Conservation (phyloP, 345 rosid genomes). For the Anastatica hierochuntica region DNA sequence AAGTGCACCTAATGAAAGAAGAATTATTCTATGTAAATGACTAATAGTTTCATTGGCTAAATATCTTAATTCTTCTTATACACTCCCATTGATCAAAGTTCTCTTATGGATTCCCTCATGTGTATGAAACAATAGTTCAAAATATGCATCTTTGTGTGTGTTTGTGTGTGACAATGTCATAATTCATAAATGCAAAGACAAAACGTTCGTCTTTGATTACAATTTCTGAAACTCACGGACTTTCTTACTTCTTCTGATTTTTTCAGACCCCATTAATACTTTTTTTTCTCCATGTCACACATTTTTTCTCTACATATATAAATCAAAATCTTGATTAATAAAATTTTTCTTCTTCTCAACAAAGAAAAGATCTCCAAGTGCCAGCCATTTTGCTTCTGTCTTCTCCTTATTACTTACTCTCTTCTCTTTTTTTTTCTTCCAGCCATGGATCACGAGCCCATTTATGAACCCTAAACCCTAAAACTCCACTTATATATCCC, state of each 20-base stretch:
- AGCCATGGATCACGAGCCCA: conserved; percentile 58
- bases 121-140: too few species aligned
- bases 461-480: conserved; percentile 29
- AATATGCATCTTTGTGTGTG: neutral
- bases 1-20: too few species aligned
- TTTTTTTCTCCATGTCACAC: neutral
- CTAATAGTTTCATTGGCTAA: too few species aligned
- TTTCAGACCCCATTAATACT: conserved; percentile 8
- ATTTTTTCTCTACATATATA: neutral
- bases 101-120: too few species aligned
- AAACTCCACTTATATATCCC: conserved; percentile 1
- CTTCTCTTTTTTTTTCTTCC: conserved; percentile 16
- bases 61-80: too few species aligned
- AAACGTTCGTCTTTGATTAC: conserved; percentile 16
- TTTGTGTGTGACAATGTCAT: neutral
- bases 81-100: too few species aligned
- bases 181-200: conserved; percentile 25
- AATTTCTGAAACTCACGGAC: conserved; percentile 52
- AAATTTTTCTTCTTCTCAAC: neutral
- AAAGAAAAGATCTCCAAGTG: conserved; percentile 4
- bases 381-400: conserved; percentile 30
- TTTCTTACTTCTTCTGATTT: conserved; percentile 28
- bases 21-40: too few species aligned
- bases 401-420: neutral
- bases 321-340: neutral